Base-by-base conservation (phyloP, 306 rosid species). In the Cajanus cajan region DNA sequence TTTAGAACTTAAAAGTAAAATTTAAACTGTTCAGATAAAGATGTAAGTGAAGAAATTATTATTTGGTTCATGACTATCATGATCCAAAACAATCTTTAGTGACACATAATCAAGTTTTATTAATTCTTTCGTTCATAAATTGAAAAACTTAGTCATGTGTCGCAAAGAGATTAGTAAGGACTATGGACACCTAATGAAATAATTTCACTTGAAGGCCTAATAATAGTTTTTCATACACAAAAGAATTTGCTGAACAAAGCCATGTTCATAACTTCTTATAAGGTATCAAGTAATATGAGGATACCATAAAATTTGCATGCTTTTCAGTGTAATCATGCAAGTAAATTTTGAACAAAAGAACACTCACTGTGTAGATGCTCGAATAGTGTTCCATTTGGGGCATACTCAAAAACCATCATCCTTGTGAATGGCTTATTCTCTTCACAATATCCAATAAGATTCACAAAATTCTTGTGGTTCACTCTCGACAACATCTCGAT, bases 351-450 rank as follows among this genome's bases (percentile, higher is more conserved):
- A 41, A 71, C n/a, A 48, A 64, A 63, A 39, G 7, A 15, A 12
- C 45, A 85, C 98, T 89, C 54, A 95, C 98, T 68, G 74, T 95
- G 98, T 80, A 95, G 83, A 85, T 95, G 97, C 82, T 95, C 98
- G 70, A 87, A 92, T 45, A 95, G 88, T 0, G 98, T 90, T 86
- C 98, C 98, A 70, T 95, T 95, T 52, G 98, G 98, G 79, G 98
- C 98, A 71, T 95, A 95, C 84, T 95, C 98, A 76, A 92, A 95
- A 75, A 95, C 97, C 96, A 95, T 86, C 86, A 93, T 90, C 85
- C 98, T 90, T 31, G 98, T 95, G 85, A 95, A 92, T 54, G 98
- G 98, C 50, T 90, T 80, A 16, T 83, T 88, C 77, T 91, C 98
- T 73, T 93, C 94, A 64, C 98, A 95, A 57, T 86, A 90, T 25